Evolutionary conservation across 495 filamentous ascomycete genomes (phyloP).

Genomic region (Penicillium paradoxum): DNA sequence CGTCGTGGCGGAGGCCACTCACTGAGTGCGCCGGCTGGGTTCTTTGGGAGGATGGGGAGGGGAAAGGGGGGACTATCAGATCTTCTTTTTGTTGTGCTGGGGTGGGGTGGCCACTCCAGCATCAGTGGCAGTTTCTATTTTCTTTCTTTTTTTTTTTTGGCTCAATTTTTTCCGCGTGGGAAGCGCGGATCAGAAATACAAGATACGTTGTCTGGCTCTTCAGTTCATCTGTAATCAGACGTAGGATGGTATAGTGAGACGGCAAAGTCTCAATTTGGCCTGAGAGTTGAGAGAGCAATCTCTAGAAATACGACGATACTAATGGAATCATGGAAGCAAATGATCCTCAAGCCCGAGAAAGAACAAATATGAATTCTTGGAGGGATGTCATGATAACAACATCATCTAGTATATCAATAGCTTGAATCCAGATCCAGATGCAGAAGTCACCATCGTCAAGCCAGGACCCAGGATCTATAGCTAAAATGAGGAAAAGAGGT

Average conservation of each 20-base stretch:
- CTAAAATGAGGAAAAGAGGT: neutral
- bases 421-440: neutral
- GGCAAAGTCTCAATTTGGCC: neutral
- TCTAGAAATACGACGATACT: neutral
- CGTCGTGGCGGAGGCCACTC: slow-evolving; percentile 57
- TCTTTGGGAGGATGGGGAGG: neutral
- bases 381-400: slow-evolving; percentile 7
- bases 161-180: neutral
- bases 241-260: neutral
- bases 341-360: neutral
- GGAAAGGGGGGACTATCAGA: neutral
- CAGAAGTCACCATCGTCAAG: too few species aligned
- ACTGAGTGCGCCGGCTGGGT: neutral
- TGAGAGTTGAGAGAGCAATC: neutral
- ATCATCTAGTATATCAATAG: neutral
- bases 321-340: neutral
- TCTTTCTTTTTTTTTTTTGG: neutral
- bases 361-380: neutral
- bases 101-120: neutral
- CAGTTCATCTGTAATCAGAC: neutral
- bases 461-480: too few species aligned
- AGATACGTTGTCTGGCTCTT: neutral
- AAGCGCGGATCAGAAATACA: neutral
- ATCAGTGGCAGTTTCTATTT: neutral
- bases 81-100: neutral